phyloP scores from a whole-genome alignment of 768 basidiomycete genomes.

The Leccinellum albellum region DNA sequence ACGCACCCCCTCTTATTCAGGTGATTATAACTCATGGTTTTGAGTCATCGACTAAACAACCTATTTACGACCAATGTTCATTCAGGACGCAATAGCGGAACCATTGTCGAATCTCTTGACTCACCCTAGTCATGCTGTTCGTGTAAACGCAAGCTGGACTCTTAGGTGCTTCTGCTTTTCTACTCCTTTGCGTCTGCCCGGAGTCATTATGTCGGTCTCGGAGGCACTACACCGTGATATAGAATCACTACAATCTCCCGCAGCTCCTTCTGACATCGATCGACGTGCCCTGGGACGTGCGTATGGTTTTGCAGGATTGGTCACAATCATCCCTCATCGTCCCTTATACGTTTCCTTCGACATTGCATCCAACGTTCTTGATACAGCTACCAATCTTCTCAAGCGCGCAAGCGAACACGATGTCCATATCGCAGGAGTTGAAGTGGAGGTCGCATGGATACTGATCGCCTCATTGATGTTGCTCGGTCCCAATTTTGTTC shows the following conservation, averaged over 20 bases:
- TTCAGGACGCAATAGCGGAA: slow-evolving; percentile 79
- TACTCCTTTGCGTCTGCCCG: slow-evolving; percentile 80
- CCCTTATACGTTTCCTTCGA: slow-evolving; percentile 96
- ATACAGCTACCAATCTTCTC: slow-evolving; percentile 85
- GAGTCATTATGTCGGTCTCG: slow-evolving; percentile 69
- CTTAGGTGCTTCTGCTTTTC: slow-evolving; percentile 89
- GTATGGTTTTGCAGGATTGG: slow-evolving; percentile 83
- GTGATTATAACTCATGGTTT: slow-evolving; percentile 31
- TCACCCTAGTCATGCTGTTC: slow-evolving; percentile 86
- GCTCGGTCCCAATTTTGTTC: slow-evolving; percentile 90
- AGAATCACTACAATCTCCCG: slow-evolving; percentile 64
- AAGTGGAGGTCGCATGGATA: slow-evolving; percentile 94
- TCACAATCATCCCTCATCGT: slow-evolving; percentile 80
- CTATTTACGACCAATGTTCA: background rate
- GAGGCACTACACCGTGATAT: slow-evolving; percentile 86
- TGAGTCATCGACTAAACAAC: background rate
- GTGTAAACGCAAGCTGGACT: slow-evolving; percentile 82
- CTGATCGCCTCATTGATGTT: slow-evolving; percentile 87
- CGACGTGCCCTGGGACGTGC: slow-evolving; percentile 80
- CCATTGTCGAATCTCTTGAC: slow-evolving; percentile 80
- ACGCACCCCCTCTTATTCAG: slow-evolving; percentile 86
- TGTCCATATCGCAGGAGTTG: slow-evolving; percentile 71
- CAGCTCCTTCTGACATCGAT: slow-evolving; percentile 66
- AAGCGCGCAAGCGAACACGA: slow-evolving; percentile 92
- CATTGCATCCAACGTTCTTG: slow-evolving; percentile 83